Evolutionary conservation across 164 flowering plant genomes (phyloP).

Genomic region (Annona squamosa): DNA sequence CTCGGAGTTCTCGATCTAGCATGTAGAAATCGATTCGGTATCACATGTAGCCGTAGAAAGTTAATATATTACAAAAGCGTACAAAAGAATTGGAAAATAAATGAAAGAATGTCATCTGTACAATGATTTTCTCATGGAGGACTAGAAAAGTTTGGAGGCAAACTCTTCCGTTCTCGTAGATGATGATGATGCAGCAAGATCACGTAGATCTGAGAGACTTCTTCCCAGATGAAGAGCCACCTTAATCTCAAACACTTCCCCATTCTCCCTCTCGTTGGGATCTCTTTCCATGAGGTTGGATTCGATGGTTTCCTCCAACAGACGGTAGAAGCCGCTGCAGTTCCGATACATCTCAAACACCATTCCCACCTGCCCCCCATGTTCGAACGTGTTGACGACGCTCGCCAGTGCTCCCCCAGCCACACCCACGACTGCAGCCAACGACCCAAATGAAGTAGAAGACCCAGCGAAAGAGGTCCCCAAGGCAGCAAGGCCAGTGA

Average conservation of each 20-base stretch:
- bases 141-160: slow-evolving; percentile 47
- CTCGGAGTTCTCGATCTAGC: neutral
- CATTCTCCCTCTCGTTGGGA: slow-evolving; percentile 37
- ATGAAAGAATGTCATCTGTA: neutral
- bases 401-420: slow-evolving; percentile 43
- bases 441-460: slow-evolving; percentile 10
- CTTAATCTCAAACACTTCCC: slow-evolving; percentile 43
- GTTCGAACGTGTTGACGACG: slow-evolving; percentile 45
- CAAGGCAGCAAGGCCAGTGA: slow-evolving; percentile 44
- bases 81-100: neutral
- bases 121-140: neutral
- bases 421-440: slow-evolving; percentile 24
- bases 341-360: slow-evolving; percentile 48
- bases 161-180: slow-evolving; percentile 24
- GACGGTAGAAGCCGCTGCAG: slow-evolving; percentile 29
- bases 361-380: slow-evolving; percentile 67
- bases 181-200: slow-evolving; percentile 13
- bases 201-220: slow-evolving; percentile 33
- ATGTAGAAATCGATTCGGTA: neutral
- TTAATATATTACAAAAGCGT: neutral
- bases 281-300: slow-evolving; percentile 12
- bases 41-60: neutral
- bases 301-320: slow-evolving; percentile 31
- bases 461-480: slow-evolving; percentile 33
- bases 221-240: slow-evolving; percentile 44